Evolutionary conservation across 176 grass and related monocot genomes (phyloP).

Genomic region (Themeda triandra): DNA sequence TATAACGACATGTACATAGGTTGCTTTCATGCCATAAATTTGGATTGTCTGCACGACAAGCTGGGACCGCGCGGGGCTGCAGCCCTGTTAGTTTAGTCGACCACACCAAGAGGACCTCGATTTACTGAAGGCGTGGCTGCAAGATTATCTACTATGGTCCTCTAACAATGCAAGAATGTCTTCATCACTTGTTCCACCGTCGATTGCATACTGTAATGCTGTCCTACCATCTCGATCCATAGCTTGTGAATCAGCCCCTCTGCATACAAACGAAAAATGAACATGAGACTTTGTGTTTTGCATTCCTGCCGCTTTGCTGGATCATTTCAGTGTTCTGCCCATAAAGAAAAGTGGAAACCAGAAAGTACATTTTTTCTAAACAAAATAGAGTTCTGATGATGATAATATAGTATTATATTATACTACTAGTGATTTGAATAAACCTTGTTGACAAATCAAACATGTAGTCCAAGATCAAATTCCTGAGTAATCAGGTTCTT

Average conservation of each 20-base stretch:
- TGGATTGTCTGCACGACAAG: conserved; percentile 1
- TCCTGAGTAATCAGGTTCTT: background rate
- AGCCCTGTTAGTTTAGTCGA: conserved; percentile 16
- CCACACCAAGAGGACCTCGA: background rate
- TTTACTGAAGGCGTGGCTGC: conserved; percentile 19
- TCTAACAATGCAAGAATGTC: conserved; percentile 78
- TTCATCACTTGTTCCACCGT: conserved; percentile 62
- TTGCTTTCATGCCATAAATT: conserved; percentile 21
- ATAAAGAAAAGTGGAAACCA: background rate
- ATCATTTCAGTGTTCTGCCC: background rate
- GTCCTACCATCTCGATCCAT: conserved; percentile 74
- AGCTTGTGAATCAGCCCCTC: conserved; percentile 66
- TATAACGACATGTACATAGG: conserved; percentile 21
- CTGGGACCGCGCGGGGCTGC: background rate
- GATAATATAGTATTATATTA: background rate
- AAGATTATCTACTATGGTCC: conserved; percentile 64
- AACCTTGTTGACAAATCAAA: conserved; percentile 13
- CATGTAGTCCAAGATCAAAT: conserved; percentile 6
- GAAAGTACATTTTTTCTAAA: background rate
- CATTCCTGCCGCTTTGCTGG: background rate
- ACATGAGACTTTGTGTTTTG: background rate
- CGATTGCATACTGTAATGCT: conserved; percentile 77
- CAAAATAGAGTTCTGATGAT: background rate
- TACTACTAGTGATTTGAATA: background rate
- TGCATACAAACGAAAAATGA: conserved; percentile 32